Conservation (phyloP, 805 yeast species). For the Lachancea meyersii region DNA sequence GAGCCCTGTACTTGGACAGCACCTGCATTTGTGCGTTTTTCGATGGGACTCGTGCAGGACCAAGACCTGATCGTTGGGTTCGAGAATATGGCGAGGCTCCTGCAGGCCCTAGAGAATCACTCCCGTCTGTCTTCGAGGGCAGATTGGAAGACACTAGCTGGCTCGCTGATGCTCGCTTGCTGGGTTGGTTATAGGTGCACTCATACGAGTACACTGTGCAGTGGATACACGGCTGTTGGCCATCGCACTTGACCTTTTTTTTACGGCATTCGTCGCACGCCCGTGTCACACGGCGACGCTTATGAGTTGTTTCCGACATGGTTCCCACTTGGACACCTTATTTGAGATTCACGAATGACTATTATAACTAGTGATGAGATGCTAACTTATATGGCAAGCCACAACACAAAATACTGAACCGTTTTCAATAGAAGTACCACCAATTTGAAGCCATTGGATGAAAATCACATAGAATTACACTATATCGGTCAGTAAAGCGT, state of each 20-base stretch:
- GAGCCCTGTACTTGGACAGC: conserved; percentile 18
- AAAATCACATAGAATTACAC: no score
- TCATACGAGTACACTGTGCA: conserved; percentile 83
- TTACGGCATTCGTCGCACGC: conserved; percentile 52
- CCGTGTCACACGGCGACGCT: conserved; percentile 36
- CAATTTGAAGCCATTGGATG: neutral
- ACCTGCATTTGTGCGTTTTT: conserved; percentile 5
- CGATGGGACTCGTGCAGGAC: neutral
- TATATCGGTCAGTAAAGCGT: no score
- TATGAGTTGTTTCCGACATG: conserved; percentile 15
- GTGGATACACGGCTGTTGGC: conserved; percentile 76
- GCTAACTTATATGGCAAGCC: no score
- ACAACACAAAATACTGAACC: no score
- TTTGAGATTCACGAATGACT: no score
- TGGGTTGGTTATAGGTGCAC: conserved; percentile 80
- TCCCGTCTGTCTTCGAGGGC: neutral
- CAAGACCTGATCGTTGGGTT: neutral
- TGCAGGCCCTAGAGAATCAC: neutral
- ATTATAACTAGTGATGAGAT: no score
- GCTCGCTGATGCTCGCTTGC: conserved; percentile 25
- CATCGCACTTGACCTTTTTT: conserved; percentile 79
- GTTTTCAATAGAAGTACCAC: no score
- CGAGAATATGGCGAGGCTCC: neutral
- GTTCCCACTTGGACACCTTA: no score
- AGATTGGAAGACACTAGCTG: conserved; percentile 4